Evolutionary conservation across 768 basidiomycete species (phyloP).

Genomic region (Suillus bovinus): DNA sequence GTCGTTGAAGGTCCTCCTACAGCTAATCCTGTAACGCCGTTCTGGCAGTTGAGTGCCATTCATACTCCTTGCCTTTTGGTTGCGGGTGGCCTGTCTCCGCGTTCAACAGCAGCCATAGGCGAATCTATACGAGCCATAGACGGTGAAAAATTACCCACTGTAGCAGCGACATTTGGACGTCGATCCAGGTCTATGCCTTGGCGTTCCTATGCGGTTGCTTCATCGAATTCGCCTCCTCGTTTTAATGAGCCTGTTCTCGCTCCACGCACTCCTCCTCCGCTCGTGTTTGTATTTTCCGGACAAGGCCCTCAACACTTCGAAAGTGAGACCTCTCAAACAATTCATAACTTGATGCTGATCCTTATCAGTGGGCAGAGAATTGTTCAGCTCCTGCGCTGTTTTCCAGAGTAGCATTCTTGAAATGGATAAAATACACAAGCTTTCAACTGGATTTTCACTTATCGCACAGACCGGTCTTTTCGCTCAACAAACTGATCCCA

Average conservation of each 20-base stretch:
- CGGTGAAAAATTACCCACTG: not conserved
- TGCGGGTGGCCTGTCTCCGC: slow-evolving; percentile 39
- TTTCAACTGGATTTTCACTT: slow-evolving; percentile 36
- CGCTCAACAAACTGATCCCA: slow-evolving; percentile 13
- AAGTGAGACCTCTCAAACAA: slow-evolving; percentile 26
- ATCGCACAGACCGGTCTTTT: slow-evolving; percentile 40
- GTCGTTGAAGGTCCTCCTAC: slow-evolving; percentile 35
- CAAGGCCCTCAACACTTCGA: slow-evolving; percentile 42
- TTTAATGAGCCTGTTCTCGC: slow-evolving; percentile 32
- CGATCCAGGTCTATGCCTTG: slow-evolving; percentile 36
- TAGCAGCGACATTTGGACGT: slow-evolving; percentile 20
- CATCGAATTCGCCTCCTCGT: not conserved
- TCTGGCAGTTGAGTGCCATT: not conserved
- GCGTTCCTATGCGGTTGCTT: slow-evolving; percentile 26
- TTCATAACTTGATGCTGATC: not conserved
- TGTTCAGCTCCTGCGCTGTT: slow-evolving; percentile 33
- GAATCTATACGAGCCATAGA: not conserved
- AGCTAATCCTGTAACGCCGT: not conserved
- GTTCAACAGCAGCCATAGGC: slow-evolving; percentile 20
- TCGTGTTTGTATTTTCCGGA: slow-evolving; percentile 42
- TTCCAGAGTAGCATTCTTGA: slow-evolving; percentile 41
- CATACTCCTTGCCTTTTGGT: slow-evolving; percentile 9
- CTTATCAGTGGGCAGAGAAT: slow-evolving; percentile 37
- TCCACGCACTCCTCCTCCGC: slow-evolving; percentile 25
- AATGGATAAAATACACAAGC: slow-evolving; percentile 36